phyloP scores from a whole-genome alignment of 2,329 filamentous ascomycete genomes.

The Bipolaris cookei region DNA sequence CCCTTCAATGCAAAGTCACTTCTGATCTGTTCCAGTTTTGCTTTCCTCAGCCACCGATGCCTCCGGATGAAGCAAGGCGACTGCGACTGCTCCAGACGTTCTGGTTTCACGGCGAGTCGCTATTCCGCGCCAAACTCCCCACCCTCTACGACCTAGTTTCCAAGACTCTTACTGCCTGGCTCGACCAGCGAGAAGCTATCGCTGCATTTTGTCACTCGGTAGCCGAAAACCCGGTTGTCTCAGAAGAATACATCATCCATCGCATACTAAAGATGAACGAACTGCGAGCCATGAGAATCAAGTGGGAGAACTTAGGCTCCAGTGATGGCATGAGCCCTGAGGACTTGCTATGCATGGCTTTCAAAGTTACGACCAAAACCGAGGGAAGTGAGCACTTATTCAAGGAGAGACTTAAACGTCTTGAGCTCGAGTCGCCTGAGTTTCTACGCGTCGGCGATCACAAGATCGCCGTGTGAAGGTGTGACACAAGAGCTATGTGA shows the following conservation, averaged over 20 bases:
- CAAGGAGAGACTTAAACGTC: conserved; percentile 39
- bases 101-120: conserved; percentile 34
- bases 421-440: conserved; percentile 40
- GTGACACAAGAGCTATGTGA: conserved; percentile 18
- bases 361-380: conserved; percentile 42
- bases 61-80: conserved; percentile 33
- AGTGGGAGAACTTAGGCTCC: conserved; percentile 47
- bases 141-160: conserved; percentile 36
- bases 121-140: conserved; percentile 36
- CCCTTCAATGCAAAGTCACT: conserved; percentile 44
- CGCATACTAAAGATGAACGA: conserved; percentile 45
- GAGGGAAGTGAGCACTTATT: conserved; percentile 44
- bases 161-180: conserved; percentile 38
- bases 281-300: conserved; percentile 41
- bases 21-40: conserved; percentile 39
- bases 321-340: conserved; percentile 41
- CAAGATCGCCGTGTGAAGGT: conserved; percentile 41
- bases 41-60: conserved; percentile 30
- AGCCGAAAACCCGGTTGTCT: conserved; percentile 32
- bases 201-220: conserved; percentile 33
- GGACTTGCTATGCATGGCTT: conserved; percentile 42
- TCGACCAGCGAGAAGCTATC: conserved; percentile 41
- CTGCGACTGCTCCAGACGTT: conserved; percentile 37
- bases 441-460: conserved; percentile 40
- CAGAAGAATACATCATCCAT: conserved; percentile 37